These are phyloP conservation scores for Trichoderma hamatum DNA, from an alignment of 2,329 filamentous ascomycete species.

Conservation along the genomic window DNA sequence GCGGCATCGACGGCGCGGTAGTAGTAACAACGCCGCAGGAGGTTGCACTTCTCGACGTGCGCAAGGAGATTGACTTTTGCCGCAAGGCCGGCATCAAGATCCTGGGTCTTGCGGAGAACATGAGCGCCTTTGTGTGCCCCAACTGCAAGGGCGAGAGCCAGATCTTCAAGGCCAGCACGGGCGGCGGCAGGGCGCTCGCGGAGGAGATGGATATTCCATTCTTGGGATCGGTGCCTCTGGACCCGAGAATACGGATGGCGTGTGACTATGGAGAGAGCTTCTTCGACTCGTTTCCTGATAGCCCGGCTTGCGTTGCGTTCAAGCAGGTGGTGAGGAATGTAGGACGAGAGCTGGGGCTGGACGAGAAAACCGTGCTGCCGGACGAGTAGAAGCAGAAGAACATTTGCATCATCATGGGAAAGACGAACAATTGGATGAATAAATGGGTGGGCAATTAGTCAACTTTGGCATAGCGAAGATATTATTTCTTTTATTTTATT, in stretches of 20 bases:
- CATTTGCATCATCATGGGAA: constrained; percentile 6
- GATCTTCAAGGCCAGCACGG: constrained; percentile 90
- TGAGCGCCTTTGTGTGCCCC: constrained; percentile 95
- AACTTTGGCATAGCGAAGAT: constrained; percentile 18
- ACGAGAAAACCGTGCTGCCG: constrained; percentile 57
- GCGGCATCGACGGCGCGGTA: constrained; percentile 89
- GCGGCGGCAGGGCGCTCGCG: constrained; percentile 78
- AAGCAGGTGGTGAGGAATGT: constrained; percentile 77
- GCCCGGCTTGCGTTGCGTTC: constrained; percentile 83
- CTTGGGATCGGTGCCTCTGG: constrained; percentile 84
- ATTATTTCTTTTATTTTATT: background rate
- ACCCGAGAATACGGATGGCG: constrained; percentile 92
- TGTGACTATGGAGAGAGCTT: constrained; percentile 98
- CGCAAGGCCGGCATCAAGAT: constrained; percentile 88
- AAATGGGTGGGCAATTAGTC: background rate
- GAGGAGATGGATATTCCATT: constrained; percentile 88
- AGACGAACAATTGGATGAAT: background rate
- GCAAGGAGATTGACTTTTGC: constrained; percentile 98
- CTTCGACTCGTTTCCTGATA: constrained; percentile 90
- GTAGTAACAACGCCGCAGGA: constrained; percentile 95
- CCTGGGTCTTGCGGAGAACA: constrained; percentile 93
- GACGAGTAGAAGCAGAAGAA: constrained; percentile 33
- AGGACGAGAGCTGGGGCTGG: constrained; percentile 65
- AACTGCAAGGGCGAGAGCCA: constrained; percentile 81
- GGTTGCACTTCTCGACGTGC: constrained; percentile 85